A percentile compares a stretch with the other conserved stretches of the same genome.
These are phyloP conservation scores for Zygosaccharomyces sapae DNA, from an alignment of 1,139 yeast genomes.

Conservation along the genomic window DNA sequence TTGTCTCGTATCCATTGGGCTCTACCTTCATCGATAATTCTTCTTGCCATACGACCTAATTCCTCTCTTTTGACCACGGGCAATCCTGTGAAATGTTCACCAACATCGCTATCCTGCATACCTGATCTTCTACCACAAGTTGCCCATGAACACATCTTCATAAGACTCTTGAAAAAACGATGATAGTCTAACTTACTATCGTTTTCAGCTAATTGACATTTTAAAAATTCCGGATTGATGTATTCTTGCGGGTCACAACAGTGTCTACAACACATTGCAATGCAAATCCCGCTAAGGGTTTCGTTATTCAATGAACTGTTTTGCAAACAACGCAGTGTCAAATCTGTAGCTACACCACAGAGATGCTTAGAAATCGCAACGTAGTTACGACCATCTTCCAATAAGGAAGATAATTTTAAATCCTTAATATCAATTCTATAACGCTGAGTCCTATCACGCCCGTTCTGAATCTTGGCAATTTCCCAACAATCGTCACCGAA, in stretches of 20 bases:
- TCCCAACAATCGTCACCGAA: slow-evolving; percentile 50
- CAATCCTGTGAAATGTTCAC: slow-evolving; percentile 43
- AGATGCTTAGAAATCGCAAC: slow-evolving; percentile 80
- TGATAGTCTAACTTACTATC: slow-evolving; percentile 24
- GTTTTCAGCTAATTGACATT: slow-evolving; percentile 33
- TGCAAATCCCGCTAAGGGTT: slow-evolving; percentile 53
- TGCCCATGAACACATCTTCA: slow-evolving; percentile 81
- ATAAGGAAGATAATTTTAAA: slow-evolving; percentile 48
- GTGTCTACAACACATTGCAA: slow-evolving; percentile 95
- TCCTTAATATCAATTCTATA: slow-evolving; percentile 72
- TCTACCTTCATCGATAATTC: slow-evolving; percentile 63
- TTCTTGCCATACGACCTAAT: slow-evolving; percentile 63
- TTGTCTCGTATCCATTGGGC: slow-evolving; percentile 44
- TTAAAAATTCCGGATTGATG: slow-evolving; percentile 47
- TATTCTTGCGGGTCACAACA: slow-evolving; percentile 59
- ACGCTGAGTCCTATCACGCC: slow-evolving; percentile 30
- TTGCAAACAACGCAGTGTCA: slow-evolving; percentile 63
- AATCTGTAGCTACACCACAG: slow-evolving; percentile 92
- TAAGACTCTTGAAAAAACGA: slow-evolving; percentile 47
- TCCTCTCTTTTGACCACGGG: slow-evolving; percentile 46
- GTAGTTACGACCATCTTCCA: slow-evolving; percentile 37
- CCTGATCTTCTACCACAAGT: slow-evolving; percentile 59
- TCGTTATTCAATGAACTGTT: slow-evolving; percentile 38
- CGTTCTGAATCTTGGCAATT: slow-evolving; percentile 17
- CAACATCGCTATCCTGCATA: slow-evolving; percentile 37